A percentile compares a stretch with the other conserved stretches of the same genome.
phyloP scores from a whole-genome alignment of 345 rosid genomes.

The Salix suchowensis region DNA sequence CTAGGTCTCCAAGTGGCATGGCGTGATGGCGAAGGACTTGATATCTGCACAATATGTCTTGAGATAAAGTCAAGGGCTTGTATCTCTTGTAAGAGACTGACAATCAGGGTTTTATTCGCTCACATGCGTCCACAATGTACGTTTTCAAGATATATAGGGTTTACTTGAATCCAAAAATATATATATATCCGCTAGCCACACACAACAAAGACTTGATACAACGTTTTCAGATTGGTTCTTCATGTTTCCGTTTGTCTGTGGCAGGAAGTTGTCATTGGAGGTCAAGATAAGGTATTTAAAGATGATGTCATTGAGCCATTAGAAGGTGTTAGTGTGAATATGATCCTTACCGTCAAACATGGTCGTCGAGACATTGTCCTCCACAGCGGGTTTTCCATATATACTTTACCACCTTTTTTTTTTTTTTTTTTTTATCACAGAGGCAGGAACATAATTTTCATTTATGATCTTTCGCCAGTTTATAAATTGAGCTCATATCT shows the following conservation, averaged over 20 bases:
- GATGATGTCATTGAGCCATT: slow-evolving; percentile 82
- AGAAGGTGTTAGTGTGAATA: slow-evolving; percentile 66
- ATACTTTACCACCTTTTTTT: background rate
- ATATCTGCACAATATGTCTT: no score
- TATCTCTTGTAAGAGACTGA: no score
- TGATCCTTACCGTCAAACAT: slow-evolving; percentile 61
- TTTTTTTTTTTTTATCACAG: background rate
- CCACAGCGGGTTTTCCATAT: slow-evolving; percentile 62
- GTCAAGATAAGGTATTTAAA: slow-evolving; percentile 91
- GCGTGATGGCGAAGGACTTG: accelerated
- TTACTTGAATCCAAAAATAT: no score
- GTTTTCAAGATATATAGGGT: no score
- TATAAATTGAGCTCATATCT: background rate
- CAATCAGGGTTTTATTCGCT: no score
- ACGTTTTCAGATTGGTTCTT: background rate
- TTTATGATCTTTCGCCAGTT: background rate
- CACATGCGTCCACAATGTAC: no score
- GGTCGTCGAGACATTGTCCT: slow-evolving; percentile 73
- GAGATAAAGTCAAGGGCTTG: no score
- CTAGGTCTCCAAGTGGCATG: no score
- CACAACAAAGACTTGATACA: background rate
- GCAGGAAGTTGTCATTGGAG: slow-evolving; percentile 79
- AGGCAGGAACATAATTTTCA: background rate
- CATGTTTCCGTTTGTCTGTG: background rate
- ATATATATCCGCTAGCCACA: background rate